Evolutionary conservation across 2,329 filamentous ascomycete genomes (phyloP), one percentile per base, ranked within the genome.

Genomic region (Balansia obtecta): DNA sequence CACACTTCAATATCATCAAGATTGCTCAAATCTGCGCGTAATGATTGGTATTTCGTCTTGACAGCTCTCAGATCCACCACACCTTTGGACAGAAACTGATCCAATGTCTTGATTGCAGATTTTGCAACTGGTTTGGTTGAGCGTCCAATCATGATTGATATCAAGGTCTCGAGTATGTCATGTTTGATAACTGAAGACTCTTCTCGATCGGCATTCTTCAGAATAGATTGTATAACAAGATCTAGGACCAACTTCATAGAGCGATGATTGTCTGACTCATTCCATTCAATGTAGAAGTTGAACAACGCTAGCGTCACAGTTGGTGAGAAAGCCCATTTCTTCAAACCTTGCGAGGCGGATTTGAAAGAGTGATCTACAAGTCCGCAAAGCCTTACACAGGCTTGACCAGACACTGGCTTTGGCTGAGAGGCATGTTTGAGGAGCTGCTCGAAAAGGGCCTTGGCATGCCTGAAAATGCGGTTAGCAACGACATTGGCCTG

Each of bases 61-160:
- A 80, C 63, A 52, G 77, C 67, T 50, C 68, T 60, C 50, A 75
- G 58, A 57, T 67, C 68, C 27, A 85, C 65, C 12, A 82, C 70
- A 2, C 71, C 68, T 61, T 85, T 88, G 45, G 72, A 68, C 3
- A 88, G 61, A 51, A 88, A 76, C 58, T 82, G 75, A 45, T 85
- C 80, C 38, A 88, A 67, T 15, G 77, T 77, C 59, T 83, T 82
- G 53, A 88, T 75, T 7, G 82, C 79, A 37, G 84, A 84, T 61
- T 88, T 88, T 40, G 82, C 80, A 48, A 83, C 71, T 10, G 81
- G 76, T 55, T 78, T 81, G 15, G 80, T 72, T 34, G 79, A 79
- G 53, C 77, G 72, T 51, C 78, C 74, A 20, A 75, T 72, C 41
- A 86, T 73, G 13, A 83, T 78, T 1, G 76, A 74, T 15, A 85